Evolutionary conservation across 179 eudicot genomes (phyloP).

Genomic region (Dionaea muscipula): DNA sequence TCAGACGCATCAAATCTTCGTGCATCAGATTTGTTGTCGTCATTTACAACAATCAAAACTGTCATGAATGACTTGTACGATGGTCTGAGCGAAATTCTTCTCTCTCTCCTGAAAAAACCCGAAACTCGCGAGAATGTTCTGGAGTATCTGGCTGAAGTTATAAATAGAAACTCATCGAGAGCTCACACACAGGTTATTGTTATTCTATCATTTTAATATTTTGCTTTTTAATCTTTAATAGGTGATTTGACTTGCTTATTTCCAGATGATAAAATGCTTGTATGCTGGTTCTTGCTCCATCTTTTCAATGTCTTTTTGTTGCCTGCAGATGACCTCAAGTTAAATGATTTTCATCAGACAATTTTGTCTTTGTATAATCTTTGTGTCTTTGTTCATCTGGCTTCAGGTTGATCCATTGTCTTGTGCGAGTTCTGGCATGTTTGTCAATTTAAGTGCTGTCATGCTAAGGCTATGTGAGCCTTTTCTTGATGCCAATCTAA

Average conservation of each 20-base stretch:
- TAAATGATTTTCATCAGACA: background rate
- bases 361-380: background rate
- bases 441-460: slow-evolving; percentile 88
- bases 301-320: background rate
- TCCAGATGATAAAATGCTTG: background rate
- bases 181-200: slow-evolving; percentile 71
- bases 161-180: slow-evolving; percentile 72
- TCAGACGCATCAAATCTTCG: slow-evolving; percentile 80
- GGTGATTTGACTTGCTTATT: background rate
- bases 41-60: slow-evolving; percentile 80
- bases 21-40: slow-evolving; percentile 71
- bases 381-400: background rate
- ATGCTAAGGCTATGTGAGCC: slow-evolving; percentile 94
- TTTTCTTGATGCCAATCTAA: slow-evolving; percentile 65
- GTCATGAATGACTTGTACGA: slow-evolving; percentile 75
- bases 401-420: slow-evolving; percentile 86
- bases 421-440: slow-evolving; percentile 97
- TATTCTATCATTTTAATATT: no score
- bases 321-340: background rate
- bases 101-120: slow-evolving; percentile 63
- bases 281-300: background rate
- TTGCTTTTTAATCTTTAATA: background rate
- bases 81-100: slow-evolving; percentile 64
- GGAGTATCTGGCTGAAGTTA: slow-evolving; percentile 72
- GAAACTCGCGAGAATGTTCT: slow-evolving; percentile 74